These are phyloP conservation scores for Gaeumannomyces sp. DNA, from an alignment of 2,329 filamentous ascomycete genomes.

Conservation along the genomic window DNA sequence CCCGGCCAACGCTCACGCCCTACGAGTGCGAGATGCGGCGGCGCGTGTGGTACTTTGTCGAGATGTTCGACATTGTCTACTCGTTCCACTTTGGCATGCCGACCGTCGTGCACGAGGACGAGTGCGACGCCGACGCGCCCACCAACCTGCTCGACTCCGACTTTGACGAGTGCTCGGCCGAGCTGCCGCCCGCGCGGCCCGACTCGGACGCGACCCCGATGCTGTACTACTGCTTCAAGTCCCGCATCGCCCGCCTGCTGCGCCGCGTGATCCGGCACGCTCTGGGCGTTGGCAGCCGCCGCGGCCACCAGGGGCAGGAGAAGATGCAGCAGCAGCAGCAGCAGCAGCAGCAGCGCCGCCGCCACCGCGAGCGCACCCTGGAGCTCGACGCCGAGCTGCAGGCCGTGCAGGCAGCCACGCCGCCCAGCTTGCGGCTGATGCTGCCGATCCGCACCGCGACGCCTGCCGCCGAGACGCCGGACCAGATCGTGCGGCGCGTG, in stretches of 20 bases:
- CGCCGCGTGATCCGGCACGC: constrained; percentile 40
- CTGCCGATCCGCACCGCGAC: constrained; percentile 14
- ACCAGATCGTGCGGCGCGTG: constrained; percentile 44
- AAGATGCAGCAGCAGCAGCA: not conserved
- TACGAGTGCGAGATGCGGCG: constrained; percentile 48
- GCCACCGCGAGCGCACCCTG: not conserved
- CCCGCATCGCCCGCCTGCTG: constrained; percentile 25
- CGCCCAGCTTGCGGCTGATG: constrained; percentile 15
- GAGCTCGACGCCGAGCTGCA: constrained; percentile 13
- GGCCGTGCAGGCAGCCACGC: constrained; percentile 8
- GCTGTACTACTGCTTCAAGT: constrained; percentile 47
- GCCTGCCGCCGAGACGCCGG: constrained; percentile 36
- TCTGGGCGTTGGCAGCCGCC: constrained; percentile 18
- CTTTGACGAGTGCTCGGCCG: constrained; percentile 48
- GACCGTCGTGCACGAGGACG: constrained; percentile 44
- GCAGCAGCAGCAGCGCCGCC: not conserved
- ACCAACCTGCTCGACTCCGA: constrained; percentile 60
- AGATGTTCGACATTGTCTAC: constrained; percentile 41
- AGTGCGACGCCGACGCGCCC: constrained; percentile 56
- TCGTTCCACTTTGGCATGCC: constrained; percentile 42
- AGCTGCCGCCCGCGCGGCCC: constrained; percentile 51
- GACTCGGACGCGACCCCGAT: constrained; percentile 50
- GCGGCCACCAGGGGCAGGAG: constrained; percentile 39
- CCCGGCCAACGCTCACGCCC: constrained; percentile 26
- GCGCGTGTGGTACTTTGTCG: constrained; percentile 41